Evolutionary conservation across 2,329 filamentous ascomycete genomes (phyloP).

Genomic region (Tolypocladium sp.): DNA sequence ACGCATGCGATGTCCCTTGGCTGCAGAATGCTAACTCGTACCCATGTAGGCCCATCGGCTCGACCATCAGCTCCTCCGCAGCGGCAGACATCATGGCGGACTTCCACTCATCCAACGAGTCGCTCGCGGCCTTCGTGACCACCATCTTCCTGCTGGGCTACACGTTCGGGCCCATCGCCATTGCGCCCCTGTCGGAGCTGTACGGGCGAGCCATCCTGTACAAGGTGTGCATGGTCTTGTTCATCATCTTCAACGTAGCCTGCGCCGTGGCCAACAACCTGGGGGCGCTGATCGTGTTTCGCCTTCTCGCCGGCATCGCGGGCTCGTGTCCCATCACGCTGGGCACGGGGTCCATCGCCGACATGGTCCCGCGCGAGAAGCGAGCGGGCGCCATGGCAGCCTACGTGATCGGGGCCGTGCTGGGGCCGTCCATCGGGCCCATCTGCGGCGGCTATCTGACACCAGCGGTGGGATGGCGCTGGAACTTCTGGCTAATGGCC

Average conservation of each 20-base stretch:
- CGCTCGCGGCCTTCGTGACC: constrained; percentile 33
- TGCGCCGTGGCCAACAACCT: constrained; percentile 48
- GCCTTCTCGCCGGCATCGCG: constrained; percentile 53
- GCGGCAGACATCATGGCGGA: constrained; percentile 8
- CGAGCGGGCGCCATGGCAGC: constrained; percentile 56
- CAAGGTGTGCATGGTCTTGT: constrained; percentile 35
- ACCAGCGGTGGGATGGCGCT: constrained; percentile 37
- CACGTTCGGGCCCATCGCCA: constrained; percentile 51
- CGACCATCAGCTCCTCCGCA: not conserved
- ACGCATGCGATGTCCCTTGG: not conserved
- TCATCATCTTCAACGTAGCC: constrained; percentile 39
- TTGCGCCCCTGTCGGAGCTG: constrained; percentile 54
- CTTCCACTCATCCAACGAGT: constrained; percentile 26
- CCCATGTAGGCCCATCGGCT: not conserved
- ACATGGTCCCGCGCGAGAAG: constrained; percentile 50
- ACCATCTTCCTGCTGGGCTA: constrained; percentile 40
- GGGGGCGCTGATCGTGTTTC: constrained; percentile 51
- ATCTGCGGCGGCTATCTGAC: constrained; percentile 34
- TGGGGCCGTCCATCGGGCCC: constrained; percentile 45
- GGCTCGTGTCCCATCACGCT: constrained; percentile 56
- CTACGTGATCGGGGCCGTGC: constrained; percentile 54
- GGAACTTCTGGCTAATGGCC: constrained; percentile 26
- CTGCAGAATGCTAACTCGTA: not conserved
- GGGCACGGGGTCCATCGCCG: constrained; percentile 56
- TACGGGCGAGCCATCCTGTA: constrained; percentile 40